Base-by-base conservation (phyloP, 2,329 filamentous ascomycete species). In the Sporothrix brunneoviolacea region DNA sequence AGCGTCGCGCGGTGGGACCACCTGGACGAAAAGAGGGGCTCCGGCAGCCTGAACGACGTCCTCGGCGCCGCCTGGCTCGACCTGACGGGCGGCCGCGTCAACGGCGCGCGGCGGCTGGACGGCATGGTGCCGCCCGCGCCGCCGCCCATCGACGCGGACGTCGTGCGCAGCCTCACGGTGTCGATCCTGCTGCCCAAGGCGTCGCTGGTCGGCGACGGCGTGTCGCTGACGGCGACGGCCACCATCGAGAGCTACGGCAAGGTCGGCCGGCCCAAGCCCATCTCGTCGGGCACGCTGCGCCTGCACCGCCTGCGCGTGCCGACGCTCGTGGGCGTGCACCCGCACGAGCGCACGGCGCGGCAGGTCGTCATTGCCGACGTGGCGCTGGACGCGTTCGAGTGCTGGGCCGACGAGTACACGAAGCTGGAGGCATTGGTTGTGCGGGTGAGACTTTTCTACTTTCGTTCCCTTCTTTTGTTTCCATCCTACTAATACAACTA, bases 261-360 rank as follows among this genome's bases (percentile, higher is more conserved):
- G n/a, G n/a, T n/a, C n/a, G n/a, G n/a, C n/a, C n/a, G n/a, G 16
- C 8, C 28, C 27, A 3, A 13, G 4, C 1, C 33, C 5, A 6
- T 22, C 5, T 16, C 37, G 60, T 8, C 41, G 12, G 52, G 62
- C 16, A 54, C 57, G 35, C 62, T 86, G 40, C 70, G 71, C 33
- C 63, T 88, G 8, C 72, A 75, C 41, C 73, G 76, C 18, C 63
- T 90, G 45, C 74, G 73, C 33, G 72, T 88, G 9, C 83, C 85
- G 22, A 82, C 80, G 28, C 64, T 91, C 44, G 79, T 91, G 41
- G 86, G 86, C 1, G 77, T 91, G 24, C 89, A 91, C 59, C 64
- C 70, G 19, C 85, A 89, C 59, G 86, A 91, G 72, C 71, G 86
- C 55, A 56, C 67, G 16, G 54, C 51, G n/a, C 49, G 51, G 50